Percentiles rank a stretch among this genome's conserved stretches.
Conservation (phyloP, 164 flowering plant species). For the Euptelea pleiosperma region DNA sequence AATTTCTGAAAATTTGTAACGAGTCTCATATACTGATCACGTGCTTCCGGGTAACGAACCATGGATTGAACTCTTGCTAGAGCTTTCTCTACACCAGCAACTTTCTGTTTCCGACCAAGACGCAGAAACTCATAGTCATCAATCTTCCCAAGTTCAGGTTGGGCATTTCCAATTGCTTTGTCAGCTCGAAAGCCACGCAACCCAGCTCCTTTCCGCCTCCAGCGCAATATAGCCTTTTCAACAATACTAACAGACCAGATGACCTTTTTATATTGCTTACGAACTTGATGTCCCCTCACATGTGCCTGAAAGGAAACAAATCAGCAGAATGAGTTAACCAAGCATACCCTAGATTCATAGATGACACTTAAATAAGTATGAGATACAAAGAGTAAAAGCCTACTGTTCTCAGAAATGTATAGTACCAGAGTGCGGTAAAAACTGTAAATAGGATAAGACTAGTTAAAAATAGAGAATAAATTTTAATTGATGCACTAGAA, state of each 20-base stretch:
- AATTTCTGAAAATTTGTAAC: constrained; percentile 35
- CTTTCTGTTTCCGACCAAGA: constrained; percentile 60
- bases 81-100: constrained; percentile 60
- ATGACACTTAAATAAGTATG: too few relatives aligned
- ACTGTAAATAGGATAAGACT: too few relatives aligned
- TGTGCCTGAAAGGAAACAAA: constrained; percentile 50
- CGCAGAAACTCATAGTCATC: constrained; percentile 80
- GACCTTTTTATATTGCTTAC: constrained; percentile 59
- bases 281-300: constrained; percentile 80
- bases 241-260: constrained; percentile 82
- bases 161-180: constrained; percentile 17
- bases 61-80: constrained; percentile 77
- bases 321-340: constrained; percentile 2
- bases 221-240: constrained; percentile 84
- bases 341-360: too few relatives aligned
- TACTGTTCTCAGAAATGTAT: too few relatives aligned
- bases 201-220: constrained; percentile 82
- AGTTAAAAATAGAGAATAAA: too few relatives aligned
- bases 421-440: too few relatives aligned
- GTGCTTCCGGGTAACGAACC: constrained; percentile 77
- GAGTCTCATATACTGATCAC: constrained; percentile 79
- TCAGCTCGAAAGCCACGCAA: constrained; percentile 60
- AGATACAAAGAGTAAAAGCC: too few relatives aligned
- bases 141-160: constrained; percentile 27
- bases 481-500: too few relatives aligned